Base-by-base conservation (phyloP, 805 yeast species). In the Yarrowia hollandica region DNA sequence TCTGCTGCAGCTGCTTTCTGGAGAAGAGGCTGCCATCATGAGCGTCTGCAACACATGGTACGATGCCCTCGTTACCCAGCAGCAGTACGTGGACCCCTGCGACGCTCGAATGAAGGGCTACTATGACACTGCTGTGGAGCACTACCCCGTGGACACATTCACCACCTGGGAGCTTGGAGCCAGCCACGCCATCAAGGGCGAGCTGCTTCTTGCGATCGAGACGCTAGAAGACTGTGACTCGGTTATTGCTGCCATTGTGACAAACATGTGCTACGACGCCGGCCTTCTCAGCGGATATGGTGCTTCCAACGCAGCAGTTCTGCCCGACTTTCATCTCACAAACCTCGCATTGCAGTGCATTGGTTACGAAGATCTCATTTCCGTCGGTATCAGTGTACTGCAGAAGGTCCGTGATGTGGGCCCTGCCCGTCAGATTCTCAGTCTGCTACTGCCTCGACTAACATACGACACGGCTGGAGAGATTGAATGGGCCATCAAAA, bases 31-130 rank as follows among this genome's bases (percentile, higher is more conserved):
- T 4, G 62, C 71, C 6, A 64, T 71, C 16, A 26, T 65, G 19
- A 62, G 63, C 18, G 48, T 60, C 2, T 39, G 65, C 18, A 64
- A 62, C 21, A 62, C 68, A n/a, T 71, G 74, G 74, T 69, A 62
- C 38, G 74, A 70, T 30, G 67, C 67, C 12, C 48, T 69, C 11
- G 68, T 66, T 2, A 68, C 72, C 7, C 58, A 69, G 30, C 61
- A 69, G 54, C 59, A 61, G 54, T 67, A 67, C 30, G 65, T 62
- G 33, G 74, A 71, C 46, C 70, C 73, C 8, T 39, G 67, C 2
- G 64, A 63, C 1, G 46, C 64, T 8, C 61, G 72, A 18, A 34
- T 71, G 33, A 23, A 46, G 16, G 73, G 69, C 23, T 71, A 65
- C 57, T 72, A 56, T 55, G 50, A 62, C 2, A 21, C 33, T 21